These are phyloP conservation scores for Candida verbasci DNA, from an alignment of 805 yeast genomes.

Conservation along the genomic window DNA sequence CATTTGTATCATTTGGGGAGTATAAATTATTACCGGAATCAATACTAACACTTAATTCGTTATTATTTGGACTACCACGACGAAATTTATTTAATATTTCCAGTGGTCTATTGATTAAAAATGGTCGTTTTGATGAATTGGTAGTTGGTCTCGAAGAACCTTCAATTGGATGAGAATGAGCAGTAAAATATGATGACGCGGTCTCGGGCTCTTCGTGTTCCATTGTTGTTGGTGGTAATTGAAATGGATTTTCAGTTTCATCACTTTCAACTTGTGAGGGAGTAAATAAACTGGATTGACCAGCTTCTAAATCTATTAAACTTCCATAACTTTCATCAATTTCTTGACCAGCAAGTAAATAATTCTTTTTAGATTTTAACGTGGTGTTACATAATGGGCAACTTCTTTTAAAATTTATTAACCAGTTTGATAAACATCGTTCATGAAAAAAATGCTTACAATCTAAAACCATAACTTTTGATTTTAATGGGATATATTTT, in stretches of 20 bases:
- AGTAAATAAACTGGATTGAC: constrained; percentile 4
- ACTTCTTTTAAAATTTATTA: constrained; percentile 45
- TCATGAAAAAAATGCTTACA: constrained; percentile 62
- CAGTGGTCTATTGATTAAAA: constrained; percentile 19
- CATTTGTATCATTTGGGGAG: neutral
- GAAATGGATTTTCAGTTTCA: constrained; percentile 3
- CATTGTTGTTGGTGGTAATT: neutral
- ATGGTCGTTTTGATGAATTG: constrained; percentile 3
- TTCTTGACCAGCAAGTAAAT: constrained; percentile 15
- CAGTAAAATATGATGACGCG: constrained; percentile 4
- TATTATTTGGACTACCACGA: neutral
- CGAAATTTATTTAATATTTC: constrained; percentile 18
- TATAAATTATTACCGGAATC: constrained; percentile 6
- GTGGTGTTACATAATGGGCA: constrained; percentile 56
- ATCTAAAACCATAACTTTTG: constrained; percentile 48
- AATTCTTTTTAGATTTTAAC: constrained; percentile 10
- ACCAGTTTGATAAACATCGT: constrained; percentile 57
- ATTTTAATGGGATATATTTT: constrained; percentile 42
- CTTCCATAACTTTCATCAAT: constrained; percentile 18
- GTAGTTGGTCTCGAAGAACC: neutral
- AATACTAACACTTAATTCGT: constrained; percentile 10
- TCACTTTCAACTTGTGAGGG: constrained; percentile 7
- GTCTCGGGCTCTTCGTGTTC: neutral
- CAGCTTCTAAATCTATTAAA: constrained; percentile 15
- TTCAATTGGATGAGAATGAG: constrained; percentile 4